A percentile compares a stretch with the other conserved stretches of the same genome.
Evolutionary conservation across 345 rosid genomes (phyloP).

Genomic region (Eucalyptus tenuipes): DNA sequence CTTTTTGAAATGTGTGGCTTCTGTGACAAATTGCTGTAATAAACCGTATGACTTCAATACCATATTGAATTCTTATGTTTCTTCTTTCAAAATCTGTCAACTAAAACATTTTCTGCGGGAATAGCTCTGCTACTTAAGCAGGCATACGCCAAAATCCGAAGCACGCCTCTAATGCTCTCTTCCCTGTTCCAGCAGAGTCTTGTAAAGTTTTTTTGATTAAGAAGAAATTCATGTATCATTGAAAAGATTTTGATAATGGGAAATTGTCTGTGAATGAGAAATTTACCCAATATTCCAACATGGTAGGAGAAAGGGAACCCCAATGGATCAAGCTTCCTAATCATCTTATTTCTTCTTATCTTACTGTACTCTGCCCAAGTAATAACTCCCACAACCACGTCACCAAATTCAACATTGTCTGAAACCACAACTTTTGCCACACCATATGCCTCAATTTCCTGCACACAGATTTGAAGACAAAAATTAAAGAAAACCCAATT

Average conservation of each 20-base stretch:
- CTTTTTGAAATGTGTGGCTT: background rate
- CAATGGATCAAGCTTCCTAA: slow-evolving; percentile 37
- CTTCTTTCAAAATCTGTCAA: background rate
- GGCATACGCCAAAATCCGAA: background rate
- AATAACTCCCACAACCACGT: slow-evolving; percentile 25
- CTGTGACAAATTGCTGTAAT: background rate
- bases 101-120: background rate
- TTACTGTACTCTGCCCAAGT: slow-evolving; percentile 40
- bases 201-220: background rate
- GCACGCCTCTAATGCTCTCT: background rate
- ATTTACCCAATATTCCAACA: too few species aligned
- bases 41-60: background rate
- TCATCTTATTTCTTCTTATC: slow-evolving; percentile 11
- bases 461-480: background rate
- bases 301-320: slow-evolving; percentile 43
- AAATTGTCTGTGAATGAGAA: too few species aligned
- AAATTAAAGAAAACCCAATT: background rate
- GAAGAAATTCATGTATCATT: too few species aligned
- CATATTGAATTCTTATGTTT: background rate
- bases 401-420: slow-evolving; percentile 33
- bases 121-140: background rate
- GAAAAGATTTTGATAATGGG: too few species aligned
- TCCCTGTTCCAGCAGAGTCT: background rate
- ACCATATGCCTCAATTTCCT: slow-evolving; percentile 32
- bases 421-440: slow-evolving; percentile 40